Conservation (phyloP, 768 basidiomycete genomes). For the Boletus pseudo-olivaceus region DNA sequence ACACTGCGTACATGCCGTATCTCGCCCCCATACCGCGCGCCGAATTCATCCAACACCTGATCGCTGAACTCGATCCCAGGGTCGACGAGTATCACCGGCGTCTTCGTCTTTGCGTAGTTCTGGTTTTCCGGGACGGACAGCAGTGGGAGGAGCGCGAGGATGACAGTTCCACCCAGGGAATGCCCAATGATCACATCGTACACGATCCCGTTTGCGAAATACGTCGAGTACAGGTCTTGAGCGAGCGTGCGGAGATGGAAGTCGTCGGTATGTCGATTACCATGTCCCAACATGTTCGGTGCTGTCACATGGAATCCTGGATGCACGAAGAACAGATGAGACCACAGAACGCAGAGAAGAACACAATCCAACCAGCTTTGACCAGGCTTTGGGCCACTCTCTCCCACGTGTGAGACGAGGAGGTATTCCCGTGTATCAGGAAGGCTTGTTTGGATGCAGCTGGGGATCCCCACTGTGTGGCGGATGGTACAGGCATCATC, state of each 20-base stretch:
- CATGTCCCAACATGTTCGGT: constrained; percentile 17
- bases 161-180: constrained; percentile 12
- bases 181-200: constrained; percentile 19
- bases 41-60: background rate
- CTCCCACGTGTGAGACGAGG: constrained; percentile 15
- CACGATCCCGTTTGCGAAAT: constrained; percentile 8
- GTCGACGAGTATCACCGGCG: constrained; percentile 13
- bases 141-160: constrained; percentile 9
- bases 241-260: constrained; percentile 12
- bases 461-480: constrained; percentile 14
- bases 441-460: constrained; percentile 15
- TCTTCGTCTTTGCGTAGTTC: background rate
- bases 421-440: constrained; percentile 12
- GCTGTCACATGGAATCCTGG: constrained; percentile 15
- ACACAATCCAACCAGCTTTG: constrained; percentile 1
- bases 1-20: constrained; percentile 2
- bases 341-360: background rate
- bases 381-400: constrained; percentile 8
- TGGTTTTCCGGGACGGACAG: background rate
- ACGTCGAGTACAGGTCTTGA: constrained; percentile 13
- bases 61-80: constrained; percentile 6
- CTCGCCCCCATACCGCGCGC: background rate
- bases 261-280: constrained; percentile 7
- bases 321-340: background rate
- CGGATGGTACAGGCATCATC: constrained; percentile 15